A percentile compares a stretch with the other conserved stretches of the same genome.
Evolutionary conservation across 805 yeast genomes (phyloP).

Genomic region (Barnettozyma sucrosica): DNA sequence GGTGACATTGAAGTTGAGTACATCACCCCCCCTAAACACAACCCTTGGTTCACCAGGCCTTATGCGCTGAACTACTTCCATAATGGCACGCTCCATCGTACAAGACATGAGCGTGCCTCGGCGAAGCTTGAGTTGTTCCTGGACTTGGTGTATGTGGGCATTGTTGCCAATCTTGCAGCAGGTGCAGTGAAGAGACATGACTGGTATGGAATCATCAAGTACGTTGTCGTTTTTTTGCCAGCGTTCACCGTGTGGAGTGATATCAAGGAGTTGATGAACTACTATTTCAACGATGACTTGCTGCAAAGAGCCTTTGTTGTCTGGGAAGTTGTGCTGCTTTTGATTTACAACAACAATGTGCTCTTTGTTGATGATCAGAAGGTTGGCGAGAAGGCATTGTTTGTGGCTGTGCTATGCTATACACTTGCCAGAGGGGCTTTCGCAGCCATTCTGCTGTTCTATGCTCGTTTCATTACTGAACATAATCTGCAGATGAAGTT

Average conservation of each 20-base stretch:
- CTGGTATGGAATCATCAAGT: conserved; percentile 42
- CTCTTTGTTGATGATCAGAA: conserved; percentile 31
- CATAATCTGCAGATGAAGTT: conserved; percentile 46
- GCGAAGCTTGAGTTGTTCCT: conserved; percentile 51
- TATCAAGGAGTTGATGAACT: conserved; percentile 56
- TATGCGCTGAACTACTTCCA: conserved; percentile 57
- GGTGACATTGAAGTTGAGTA: conserved; percentile 44
- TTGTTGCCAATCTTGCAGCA: conserved; percentile 53
- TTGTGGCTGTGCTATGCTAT: conserved; percentile 33
- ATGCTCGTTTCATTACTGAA: conserved; percentile 40
- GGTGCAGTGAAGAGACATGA: conserved; percentile 44
- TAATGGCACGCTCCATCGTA: conserved; percentile 49
- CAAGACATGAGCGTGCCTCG: conserved; percentile 48
- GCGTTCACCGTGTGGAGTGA: conserved; percentile 66
- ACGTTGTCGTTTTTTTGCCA: conserved; percentile 47
- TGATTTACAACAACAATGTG: conserved; percentile 47
- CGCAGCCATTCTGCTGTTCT: conserved; percentile 28
- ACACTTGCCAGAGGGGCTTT: conserved; percentile 34
- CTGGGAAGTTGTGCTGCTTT: conserved; percentile 46
- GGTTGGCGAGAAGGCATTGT: conserved; percentile 17
- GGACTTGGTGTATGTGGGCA: conserved; percentile 60
- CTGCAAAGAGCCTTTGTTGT: conserved; percentile 45
- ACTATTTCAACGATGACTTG: conserved; percentile 56
- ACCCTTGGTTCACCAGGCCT: conserved; percentile 40
- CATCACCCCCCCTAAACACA: conserved; percentile 35